These are phyloP conservation scores for Sporobolomyces roseus DNA, from an alignment of 768 basidiomycete genomes.

Conservation along the genomic window DNA sequence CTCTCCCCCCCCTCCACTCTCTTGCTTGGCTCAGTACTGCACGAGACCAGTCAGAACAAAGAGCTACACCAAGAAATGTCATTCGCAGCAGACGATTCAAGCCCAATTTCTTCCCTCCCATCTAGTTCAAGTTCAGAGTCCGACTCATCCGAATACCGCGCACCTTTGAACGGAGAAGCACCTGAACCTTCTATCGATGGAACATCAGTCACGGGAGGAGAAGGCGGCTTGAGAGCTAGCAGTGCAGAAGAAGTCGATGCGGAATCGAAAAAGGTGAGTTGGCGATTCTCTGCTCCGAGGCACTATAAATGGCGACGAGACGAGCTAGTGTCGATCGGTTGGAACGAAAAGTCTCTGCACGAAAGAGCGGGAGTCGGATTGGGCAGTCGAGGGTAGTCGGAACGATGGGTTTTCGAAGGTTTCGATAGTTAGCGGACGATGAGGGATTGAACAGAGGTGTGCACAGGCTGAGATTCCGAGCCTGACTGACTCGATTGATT, in stretches of 20 bases:
- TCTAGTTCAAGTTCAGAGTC: neutral
- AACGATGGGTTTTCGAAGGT: too few relatives aligned
- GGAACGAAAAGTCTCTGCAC: too few relatives aligned
- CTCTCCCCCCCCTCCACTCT: neutral
- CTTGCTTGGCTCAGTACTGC: neutral
- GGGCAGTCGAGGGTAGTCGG: too few relatives aligned
- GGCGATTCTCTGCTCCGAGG: neutral
- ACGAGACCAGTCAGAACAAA: neutral
- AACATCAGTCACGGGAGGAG: conserved; percentile 26
- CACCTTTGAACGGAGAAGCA: conserved; percentile 30
- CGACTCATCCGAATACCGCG: conserved; percentile 23
- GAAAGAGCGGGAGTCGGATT: too few relatives aligned
- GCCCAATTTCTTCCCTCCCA: conserved; percentile 12
- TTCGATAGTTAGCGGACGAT: too few relatives aligned
- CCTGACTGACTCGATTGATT: too few relatives aligned
- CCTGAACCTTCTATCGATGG: conserved; percentile 39
- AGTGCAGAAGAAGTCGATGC: conserved; percentile 19
- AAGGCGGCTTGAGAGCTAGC: conserved; percentile 23
- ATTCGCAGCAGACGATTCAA: conserved; percentile 7
- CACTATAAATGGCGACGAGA: too few relatives aligned
- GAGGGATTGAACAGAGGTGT: too few relatives aligned
- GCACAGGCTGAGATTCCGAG: too few relatives aligned
- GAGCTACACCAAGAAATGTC: neutral
- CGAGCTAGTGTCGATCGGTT: too few relatives aligned
- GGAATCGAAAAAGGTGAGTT: conserved; percentile 35